These are phyloP conservation scores for Aspergillus amoenus DNA, from an alignment of 2,329 filamentous ascomycete genomes.

Conservation along the genomic window DNA sequence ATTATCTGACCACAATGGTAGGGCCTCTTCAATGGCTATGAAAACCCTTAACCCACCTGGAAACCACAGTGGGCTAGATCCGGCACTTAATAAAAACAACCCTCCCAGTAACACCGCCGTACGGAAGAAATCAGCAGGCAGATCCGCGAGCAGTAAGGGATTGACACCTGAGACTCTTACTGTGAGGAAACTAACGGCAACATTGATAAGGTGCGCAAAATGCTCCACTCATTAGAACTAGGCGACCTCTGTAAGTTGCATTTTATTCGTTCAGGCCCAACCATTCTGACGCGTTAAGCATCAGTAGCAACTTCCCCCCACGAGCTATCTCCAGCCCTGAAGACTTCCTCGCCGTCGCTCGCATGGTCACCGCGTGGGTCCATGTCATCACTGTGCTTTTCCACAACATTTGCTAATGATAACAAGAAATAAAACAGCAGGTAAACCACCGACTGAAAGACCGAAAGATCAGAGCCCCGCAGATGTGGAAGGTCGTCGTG, in stretches of 20 bases:
- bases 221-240: conserved; percentile 11
- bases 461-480: neutral
- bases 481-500: neutral
- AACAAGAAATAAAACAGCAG: neutral
- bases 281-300: neutral
- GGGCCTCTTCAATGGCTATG: conserved; percentile 6
- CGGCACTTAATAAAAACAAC: conserved; percentile 22
- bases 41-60: neutral
- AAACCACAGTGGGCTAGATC: conserved; percentile 14
- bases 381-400: neutral
- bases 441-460: neutral
- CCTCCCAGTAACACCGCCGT: neutral
- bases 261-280: neutral
- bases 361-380: conserved; percentile 8
- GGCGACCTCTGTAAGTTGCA: conserved; percentile 21
- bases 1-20: neutral
- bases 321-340: conserved; percentile 16
- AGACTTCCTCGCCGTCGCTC: conserved; percentile 18
- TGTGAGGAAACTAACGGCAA: conserved; percentile 1
- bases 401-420: conserved; percentile 4
- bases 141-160: neutral
- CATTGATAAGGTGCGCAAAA: conserved; percentile 6
- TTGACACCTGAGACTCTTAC: neutral
- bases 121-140: conserved; percentile 1
- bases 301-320: conserved; percentile 9